Evolutionary conservation across 73 alveolate species (phyloP), one percentile per base, ranked within the genome.

Genomic region (Uronychia setigera): DNA sequence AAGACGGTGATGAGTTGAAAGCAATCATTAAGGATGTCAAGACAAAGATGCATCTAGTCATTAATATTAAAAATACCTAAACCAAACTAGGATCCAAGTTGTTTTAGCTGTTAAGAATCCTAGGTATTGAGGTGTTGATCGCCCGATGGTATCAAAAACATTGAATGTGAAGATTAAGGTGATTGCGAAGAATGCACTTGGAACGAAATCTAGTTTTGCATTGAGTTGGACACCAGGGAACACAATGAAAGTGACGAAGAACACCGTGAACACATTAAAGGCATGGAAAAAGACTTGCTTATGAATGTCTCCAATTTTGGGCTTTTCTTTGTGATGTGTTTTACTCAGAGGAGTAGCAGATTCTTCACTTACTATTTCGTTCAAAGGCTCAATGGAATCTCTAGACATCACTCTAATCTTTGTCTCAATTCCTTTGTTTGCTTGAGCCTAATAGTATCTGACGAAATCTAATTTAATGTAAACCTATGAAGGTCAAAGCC

Each of bases 141-240:
- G 34, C 11, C 91, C 94, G 77, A 83, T 31, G 9, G 94, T 88
- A 57, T 88, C 94, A 33, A 78, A 35, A 0, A 88, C 32, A 32
- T 87, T 77, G 81, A 83, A 88, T 26, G 60, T 26, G 0, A 76
- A 31, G 32, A 88, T 59, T 25, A 88, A 33, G 29, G 81, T 77
- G 58, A 88, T 57, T 27, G 60, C 79, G 78, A 30, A 31, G 91
- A 91, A 88, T 0, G 88, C 79, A 30, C 88, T 84, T 1, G n/a
- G 26, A 78, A 83, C 35, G 76, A 88, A 82, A 1, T 84, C 59
- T 0, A 88, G 35, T 35, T 35, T 78, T n/a, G 94, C 77, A 76
- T 78, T 34, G 9, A 77, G 84, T 28, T 79, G 32, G 14, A 58
- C 80, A 25, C 91, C 94, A 1, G 94, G 94, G 81, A 77, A 88